Evolutionary conservation across 495 filamentous ascomycete species (phyloP).

Genomic region (Paragyromitra xinjiangensis): DNA sequence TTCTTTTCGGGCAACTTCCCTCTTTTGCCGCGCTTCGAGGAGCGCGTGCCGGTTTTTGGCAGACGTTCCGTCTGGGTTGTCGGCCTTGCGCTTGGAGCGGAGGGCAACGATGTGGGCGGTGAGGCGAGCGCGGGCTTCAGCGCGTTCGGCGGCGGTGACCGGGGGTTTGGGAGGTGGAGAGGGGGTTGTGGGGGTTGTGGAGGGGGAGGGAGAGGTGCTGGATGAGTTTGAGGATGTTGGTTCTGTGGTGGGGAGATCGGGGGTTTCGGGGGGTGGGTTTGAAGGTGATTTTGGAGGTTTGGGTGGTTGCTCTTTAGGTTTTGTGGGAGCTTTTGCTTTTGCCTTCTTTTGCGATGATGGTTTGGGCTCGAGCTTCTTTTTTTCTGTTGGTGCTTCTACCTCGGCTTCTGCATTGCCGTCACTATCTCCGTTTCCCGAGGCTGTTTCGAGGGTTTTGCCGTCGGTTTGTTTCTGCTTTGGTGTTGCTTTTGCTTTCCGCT

Average conservation of each 20-base stretch:
- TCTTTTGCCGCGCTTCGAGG: slow-evolving; percentile 84
- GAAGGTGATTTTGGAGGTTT: slow-evolving; percentile 8
- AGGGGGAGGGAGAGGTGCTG: slow-evolving; percentile 49
- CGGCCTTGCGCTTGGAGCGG: slow-evolving; percentile 81
- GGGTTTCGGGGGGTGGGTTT: slow-evolving; percentile 51
- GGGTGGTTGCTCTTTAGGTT: slow-evolving; percentile 43
- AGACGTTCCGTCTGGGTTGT: slow-evolving; percentile 78
- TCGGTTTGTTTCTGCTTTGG: slow-evolving; percentile 51
- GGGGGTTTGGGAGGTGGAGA: slow-evolving; percentile 68
- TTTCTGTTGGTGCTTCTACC: slow-evolving; percentile 57
- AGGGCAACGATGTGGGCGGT: slow-evolving; percentile 82
- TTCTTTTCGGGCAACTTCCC: slow-evolving; percentile 82
- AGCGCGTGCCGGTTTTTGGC: slow-evolving; percentile 74
- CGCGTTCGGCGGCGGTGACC: slow-evolving; percentile 67
- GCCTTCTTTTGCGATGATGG: slow-evolving; percentile 50
- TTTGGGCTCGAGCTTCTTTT: slow-evolving; percentile 59
- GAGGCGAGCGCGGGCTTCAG: slow-evolving; percentile 74
- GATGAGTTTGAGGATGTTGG: background rate
- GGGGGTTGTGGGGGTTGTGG: slow-evolving; percentile 56
- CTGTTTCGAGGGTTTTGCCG: slow-evolving; percentile 24
- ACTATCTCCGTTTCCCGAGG: slow-evolving; percentile 30
- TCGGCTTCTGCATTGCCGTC: slow-evolving; percentile 8
- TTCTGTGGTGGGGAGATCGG: background rate
- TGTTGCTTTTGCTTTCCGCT: slow-evolving; percentile 64
- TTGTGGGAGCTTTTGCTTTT: slow-evolving; percentile 50